Evolutionary conservation across 75 land plant genomes (phyloP).

Genomic region (Pinus taeda): DNA sequence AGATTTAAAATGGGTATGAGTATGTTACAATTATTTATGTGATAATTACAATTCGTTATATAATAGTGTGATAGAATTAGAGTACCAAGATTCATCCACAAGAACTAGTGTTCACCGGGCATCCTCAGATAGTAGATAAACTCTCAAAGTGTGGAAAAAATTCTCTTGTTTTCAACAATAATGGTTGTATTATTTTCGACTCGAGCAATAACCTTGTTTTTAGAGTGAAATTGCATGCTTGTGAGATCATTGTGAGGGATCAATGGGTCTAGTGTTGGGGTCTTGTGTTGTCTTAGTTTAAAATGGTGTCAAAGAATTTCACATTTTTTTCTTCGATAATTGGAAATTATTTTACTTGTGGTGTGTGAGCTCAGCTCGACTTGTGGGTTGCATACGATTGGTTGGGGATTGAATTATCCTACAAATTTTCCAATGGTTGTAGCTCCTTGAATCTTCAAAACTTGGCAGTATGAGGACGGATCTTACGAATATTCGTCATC

Average conservation of each 20-base stretch:
- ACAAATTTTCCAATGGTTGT: constrained; percentile 55
- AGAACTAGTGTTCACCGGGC: no score
- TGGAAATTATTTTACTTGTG: constrained; percentile 86
- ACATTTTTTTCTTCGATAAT: constrained; percentile 50
- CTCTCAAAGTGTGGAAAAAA: no score
- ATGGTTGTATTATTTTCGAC: no score
- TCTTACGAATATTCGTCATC: constrained; percentile 26
- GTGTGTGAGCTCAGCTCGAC: no score
- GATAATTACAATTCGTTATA: no score
- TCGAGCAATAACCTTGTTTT: no score
- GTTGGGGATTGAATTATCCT: constrained; percentile 76
- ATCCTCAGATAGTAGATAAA: no score
- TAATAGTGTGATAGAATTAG: no score
- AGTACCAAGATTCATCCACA: no score
- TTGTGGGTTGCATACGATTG: constrained; percentile 32
- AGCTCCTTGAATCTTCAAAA: constrained; percentile 47
- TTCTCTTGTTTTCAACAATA: no score
- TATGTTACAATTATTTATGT: no score
- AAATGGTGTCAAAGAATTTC: constrained; percentile 35
- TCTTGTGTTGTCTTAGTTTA: constrained; percentile 22
- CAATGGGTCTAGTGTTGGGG: constrained; percentile 73
- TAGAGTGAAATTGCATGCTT: constrained; percentile 68
- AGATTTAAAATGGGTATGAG: no score
- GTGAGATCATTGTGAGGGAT: constrained; percentile 49
- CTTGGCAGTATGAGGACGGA: constrained; percentile 36